Base-by-base conservation (phyloP, 2,329 filamentous ascomycete species). In the Parasarocladium wereldwijsianum region DNA sequence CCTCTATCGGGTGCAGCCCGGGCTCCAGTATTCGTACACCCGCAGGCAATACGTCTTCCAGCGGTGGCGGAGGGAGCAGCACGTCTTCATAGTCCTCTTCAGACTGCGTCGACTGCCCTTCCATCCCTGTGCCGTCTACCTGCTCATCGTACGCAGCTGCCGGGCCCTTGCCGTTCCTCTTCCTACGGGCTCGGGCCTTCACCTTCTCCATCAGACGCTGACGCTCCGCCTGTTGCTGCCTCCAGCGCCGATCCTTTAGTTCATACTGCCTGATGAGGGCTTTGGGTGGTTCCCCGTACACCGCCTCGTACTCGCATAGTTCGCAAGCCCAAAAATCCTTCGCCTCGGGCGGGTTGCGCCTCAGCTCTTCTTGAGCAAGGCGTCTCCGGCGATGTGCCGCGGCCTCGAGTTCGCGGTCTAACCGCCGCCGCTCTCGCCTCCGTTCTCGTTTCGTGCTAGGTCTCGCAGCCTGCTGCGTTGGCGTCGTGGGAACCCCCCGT, bases 231-330 rank as follows among this genome's bases (percentile, higher is more conserved):
- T 87, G 65, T 38, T 86, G 73, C 44, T 83, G 82, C 28, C 84
- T 76, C 48, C 83, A 76, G 36, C 80, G 78, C 20, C 84, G 76
- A 47, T 94, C 90, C 51, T 93, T 94, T 49, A 87, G 81, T 55
- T 98, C 90, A 47, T 96, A 98, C 37, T 85, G 75, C 23, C 82
- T 72, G 38, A 96, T 92, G 32, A 98, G 58, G 29, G 84, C 84
- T 42, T 72, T 68, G 0, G 90, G 90, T 3, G 81, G 81, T 31
- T 67, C 67, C n/a, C 87, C 87, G 49, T 93, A 96, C 29, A 98
- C 94, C 31, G 74, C 73, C 54, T 96, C 87, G 48, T 94, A 98
- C 52, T 98, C 90, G 60, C 90, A 98, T 50, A 96, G 96, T 46
- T 94, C 83, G 55, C 90, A 98, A 26, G 96, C 85, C 82, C 86